These are phyloP conservation scores for Agaricus sinodeliciosus DNA, from an alignment of 768 basidiomycete genomes.

Conservation along the genomic window DNA sequence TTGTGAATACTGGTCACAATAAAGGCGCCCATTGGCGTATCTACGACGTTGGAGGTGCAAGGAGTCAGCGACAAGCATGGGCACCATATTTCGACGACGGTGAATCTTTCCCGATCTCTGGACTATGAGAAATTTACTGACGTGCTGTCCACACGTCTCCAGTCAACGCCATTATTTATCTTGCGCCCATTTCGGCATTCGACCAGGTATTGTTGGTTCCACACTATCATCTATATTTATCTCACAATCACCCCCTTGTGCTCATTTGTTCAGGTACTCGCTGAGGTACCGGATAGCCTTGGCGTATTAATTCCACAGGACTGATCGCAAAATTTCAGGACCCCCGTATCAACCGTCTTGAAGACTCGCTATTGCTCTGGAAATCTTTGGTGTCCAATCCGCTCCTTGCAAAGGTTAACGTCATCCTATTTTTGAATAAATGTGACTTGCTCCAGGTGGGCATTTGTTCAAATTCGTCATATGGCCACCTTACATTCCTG, in stretches of 20 bases:
- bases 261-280: slow-evolving; percentile 38
- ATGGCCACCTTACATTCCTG: slow-evolving; percentile 3
- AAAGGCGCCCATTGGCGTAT: slow-evolving; percentile 70
- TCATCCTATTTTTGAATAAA: slow-evolving; percentile 81
- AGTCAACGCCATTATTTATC: slow-evolving; percentile 87
- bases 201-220: slow-evolving; percentile 44
- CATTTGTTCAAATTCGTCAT: not conserved
- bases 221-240: not conserved
- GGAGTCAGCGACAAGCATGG: slow-evolving; percentile 81
- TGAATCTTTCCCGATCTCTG: slow-evolving; percentile 24
- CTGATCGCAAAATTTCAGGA: slow-evolving; percentile 41
- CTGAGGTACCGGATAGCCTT: slow-evolving; percentile 44
- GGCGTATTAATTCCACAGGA: slow-evolving; percentile 6
- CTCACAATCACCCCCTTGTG: slow-evolving; percentile 1
- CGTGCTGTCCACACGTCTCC: slow-evolving; percentile 9
- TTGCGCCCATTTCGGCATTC: slow-evolving; percentile 83
- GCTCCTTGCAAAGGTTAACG: slow-evolving; percentile 65
- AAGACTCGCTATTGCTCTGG: slow-evolving; percentile 78
- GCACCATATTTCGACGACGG: slow-evolving; percentile 86
- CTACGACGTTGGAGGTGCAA: slow-evolving; percentile 80
- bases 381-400: slow-evolving; percentile 65
- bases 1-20: slow-evolving; percentile 49
- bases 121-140: not conserved
- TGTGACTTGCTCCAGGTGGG: slow-evolving; percentile 66
- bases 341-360: slow-evolving; percentile 63